Percentiles rank a stretch among this genome's conserved stretches.
Evolutionary conservation across 257 asterid genomes (phyloP).

Genomic region (Solanum gandarillasii): DNA sequence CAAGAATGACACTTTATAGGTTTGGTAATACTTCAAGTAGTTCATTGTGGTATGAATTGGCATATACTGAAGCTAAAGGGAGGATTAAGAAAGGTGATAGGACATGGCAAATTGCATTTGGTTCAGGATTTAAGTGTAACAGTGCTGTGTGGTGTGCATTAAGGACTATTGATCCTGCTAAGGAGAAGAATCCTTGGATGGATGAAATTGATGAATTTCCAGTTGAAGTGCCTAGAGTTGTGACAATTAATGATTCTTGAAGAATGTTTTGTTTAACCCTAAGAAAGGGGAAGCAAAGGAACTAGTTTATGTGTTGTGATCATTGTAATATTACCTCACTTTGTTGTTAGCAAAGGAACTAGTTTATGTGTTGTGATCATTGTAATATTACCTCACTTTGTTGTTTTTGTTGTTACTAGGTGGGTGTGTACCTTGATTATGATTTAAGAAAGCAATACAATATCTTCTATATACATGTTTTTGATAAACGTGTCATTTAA

Average conservation of each 20-base stretch:
- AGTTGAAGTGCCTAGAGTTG: slow-evolving; percentile 20
- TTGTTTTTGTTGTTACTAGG: not conserved
- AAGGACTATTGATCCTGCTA: slow-evolving; percentile 30
- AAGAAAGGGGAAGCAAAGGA: not conserved
- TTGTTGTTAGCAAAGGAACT: not conserved
- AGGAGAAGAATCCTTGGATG: slow-evolving; percentile 48
- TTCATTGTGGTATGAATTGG: slow-evolving; percentile 44
- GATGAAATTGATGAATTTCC: slow-evolving; percentile 47
- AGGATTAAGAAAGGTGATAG: slow-evolving; percentile 35
- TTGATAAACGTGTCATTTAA: not conserved
- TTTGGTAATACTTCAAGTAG: slow-evolving; percentile 46
- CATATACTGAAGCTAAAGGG: slow-evolving; percentile 39
- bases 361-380: not conserved
- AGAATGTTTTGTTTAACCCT: not conserved
- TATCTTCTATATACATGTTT: not conserved
- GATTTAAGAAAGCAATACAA: not conserved
- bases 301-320: not conserved
- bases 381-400: not conserved
- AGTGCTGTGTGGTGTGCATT: slow-evolving; percentile 45
- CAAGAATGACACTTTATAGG: slow-evolving; percentile 46
- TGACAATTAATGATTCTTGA: slow-evolving; percentile 9
- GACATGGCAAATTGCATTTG: slow-evolving; percentile 49
- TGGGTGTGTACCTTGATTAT: not conserved
- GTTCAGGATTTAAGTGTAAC: slow-evolving; percentile 47
- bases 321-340: not conserved